Base-by-base conservation (phyloP, 2,329 filamentous ascomycete genomes). In the Fusarium virguliforme region DNA sequence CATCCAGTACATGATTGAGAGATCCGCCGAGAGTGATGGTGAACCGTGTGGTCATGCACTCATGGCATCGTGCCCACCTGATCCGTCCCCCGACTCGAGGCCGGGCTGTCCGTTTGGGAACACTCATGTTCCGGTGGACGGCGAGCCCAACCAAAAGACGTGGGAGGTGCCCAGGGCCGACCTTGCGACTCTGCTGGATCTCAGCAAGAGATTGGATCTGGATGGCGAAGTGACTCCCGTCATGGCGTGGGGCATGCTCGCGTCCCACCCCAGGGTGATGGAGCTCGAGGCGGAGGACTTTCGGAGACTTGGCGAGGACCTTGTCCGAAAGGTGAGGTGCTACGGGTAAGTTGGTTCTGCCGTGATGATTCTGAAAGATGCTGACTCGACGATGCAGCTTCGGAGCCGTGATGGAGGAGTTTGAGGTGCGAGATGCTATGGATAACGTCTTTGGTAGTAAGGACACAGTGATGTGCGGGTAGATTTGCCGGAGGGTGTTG, bases 221-320 rank as follows among this genome's bases (percentile, higher is more conserved):
- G 93, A 96, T 67, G 94, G 94, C 58, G 94, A 97, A 82, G 93
- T 98, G 76, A 98, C 95, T 18, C 96, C 96, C 0, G 93, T 98
- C 72, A 97, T 97, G 94, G 95, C 95, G 1, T 95, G 96, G 90
- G 92, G 94, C 55, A 92, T 93, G 82, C 87, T 98, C 55, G 84
- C 94, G 68, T 87, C 86, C 50, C 91, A 96, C 80, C 89, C 92
- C 38, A 86, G 91, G 68, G 90, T 95, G 70, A 78, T 79, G 6
- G 89, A 92, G 72, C 82, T 98, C 71, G 89, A 85, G 15, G 81
- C 83, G 57, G 86, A 89, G 40, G 94, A 98, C 76, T 89, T 97
- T 73, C 85, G 87, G 74, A 87, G 85, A 68, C 85, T 98, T 72
- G 90, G 92, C 56, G 90, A 91, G 56, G 92, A 94, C 64, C 85